Evolutionary conservation across 805 yeast species (phyloP).

Genomic region (Candida endomychidarum): DNA sequence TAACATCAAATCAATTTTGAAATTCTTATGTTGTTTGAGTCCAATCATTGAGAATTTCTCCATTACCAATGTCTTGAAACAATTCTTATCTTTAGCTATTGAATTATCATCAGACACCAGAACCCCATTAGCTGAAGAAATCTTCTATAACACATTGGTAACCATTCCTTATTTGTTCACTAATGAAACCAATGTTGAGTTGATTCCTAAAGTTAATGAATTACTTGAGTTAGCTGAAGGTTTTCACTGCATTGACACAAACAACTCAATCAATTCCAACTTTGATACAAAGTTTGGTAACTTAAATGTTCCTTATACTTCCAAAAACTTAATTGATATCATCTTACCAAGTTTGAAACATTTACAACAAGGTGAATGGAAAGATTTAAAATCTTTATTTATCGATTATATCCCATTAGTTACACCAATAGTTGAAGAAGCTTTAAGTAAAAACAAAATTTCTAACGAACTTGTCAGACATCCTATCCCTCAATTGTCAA

Average conservation of each 20-base stretch:
- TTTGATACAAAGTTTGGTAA: constrained; percentile 34
- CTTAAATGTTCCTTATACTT: constrained; percentile 48
- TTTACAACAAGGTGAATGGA: constrained; percentile 43
- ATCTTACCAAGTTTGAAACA: constrained; percentile 49
- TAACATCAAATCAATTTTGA: constrained; percentile 63
- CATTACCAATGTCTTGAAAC: constrained; percentile 45
- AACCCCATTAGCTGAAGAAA: constrained; percentile 62
- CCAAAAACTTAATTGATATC: constrained; percentile 48
- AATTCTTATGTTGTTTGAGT: constrained; percentile 66
- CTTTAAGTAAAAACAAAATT: constrained; percentile 34
- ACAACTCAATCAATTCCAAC: constrained; percentile 23
- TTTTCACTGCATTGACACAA: constrained; percentile 29
- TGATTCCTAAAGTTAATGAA: constrained; percentile 39
- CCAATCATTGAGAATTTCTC: constrained; percentile 56
- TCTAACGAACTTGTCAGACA: constrained; percentile 42
- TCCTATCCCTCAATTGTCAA: constrained; percentile 36
- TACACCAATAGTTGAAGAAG: constrained; percentile 32
- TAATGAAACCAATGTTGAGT: constrained; percentile 34
- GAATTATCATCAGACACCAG: constrained; percentile 31
- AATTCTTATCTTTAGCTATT: constrained; percentile 54
- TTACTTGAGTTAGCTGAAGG: constrained; percentile 46
- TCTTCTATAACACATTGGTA: constrained; percentile 60
- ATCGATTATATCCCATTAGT: constrained; percentile 31
- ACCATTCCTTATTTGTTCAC: constrained; percentile 65
- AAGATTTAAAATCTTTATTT: constrained; percentile 32